Conservation (phyloP, 306 rosid species). For the Vigna hirtella region DNA sequence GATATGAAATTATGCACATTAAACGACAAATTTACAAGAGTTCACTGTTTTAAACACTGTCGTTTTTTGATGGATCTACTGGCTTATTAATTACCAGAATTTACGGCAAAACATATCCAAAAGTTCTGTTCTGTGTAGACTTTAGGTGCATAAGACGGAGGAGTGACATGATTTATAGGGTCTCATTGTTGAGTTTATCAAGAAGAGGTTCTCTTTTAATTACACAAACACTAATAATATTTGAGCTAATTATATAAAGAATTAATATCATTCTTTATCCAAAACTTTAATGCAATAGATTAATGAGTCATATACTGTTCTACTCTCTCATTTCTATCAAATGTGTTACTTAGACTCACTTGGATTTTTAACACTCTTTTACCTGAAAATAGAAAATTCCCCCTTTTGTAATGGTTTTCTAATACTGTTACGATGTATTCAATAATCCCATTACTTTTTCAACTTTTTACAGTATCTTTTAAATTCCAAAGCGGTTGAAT, state of each 20-base stretch:
- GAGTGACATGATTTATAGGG: constrained; percentile 45
- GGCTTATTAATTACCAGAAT: neutral
- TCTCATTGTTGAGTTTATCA: neutral
- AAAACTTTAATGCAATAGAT: no score
- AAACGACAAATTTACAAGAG: neutral
- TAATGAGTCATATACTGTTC: no score
- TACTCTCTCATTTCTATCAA: no score
- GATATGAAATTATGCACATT: neutral
- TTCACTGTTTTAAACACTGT: neutral
- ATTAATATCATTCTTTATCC: no score
- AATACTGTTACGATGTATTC: no score
- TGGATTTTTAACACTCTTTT: neutral
- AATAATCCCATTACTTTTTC: no score
- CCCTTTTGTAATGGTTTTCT: neutral
- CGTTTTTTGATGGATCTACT: neutral
- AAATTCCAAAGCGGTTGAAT: no score
- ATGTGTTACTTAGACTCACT: no score
- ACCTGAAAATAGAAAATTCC: constrained; percentile 39
- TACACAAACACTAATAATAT: no score
- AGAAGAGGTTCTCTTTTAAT: no score
- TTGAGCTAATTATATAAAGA: no score
- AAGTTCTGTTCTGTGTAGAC: constrained; percentile 21
- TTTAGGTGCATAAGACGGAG: constrained; percentile 33
- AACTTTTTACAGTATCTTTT: no score
- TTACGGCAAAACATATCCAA: constrained; percentile 6